phyloP scores from a whole-genome alignment of 306 rosid genomes.

The Cajanus cajan region DNA sequence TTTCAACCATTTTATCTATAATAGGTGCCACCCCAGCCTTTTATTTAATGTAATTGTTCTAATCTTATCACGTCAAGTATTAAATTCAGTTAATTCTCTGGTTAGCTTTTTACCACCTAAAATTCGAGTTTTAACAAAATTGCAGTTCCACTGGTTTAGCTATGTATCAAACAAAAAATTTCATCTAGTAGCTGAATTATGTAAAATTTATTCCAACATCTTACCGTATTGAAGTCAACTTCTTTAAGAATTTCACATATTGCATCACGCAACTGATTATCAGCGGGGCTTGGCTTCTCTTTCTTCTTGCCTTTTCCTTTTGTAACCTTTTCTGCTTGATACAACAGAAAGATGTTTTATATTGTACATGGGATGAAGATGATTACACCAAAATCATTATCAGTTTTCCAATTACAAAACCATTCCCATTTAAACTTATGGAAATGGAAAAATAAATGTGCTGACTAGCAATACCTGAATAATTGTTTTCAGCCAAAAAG shows the following conservation, averaged over 20 bases:
- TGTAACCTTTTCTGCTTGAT: constrained; percentile 54
- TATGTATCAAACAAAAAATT: neutral
- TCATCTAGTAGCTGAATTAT: neutral
- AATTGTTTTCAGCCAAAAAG: neutral
- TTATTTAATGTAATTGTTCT: neutral
- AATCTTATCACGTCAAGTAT: neutral
- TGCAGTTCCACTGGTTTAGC: neutral
- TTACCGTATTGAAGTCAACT: constrained; percentile 97
- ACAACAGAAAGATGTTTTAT: constrained; percentile 21
- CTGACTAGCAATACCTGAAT: neutral
- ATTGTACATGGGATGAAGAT: neutral
- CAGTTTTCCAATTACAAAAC: neutral
- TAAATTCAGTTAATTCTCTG: neutral
- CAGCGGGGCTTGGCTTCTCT: constrained; percentile 59
- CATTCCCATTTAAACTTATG: neutral
- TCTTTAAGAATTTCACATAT: constrained; percentile 90
- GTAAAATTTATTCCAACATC: constrained; percentile 21
- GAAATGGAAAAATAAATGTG: neutral
- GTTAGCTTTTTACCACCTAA: neutral
- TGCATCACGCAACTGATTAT: constrained; percentile 73
- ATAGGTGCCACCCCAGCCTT: neutral
- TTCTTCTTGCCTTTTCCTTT: constrained; percentile 73
- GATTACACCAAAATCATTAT: neutral
- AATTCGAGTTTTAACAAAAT: neutral
- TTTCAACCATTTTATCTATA: neutral